Evolutionary conservation across 176 grass and related monocot genomes (phyloP), one percentile per base, ranked within the genome.

Genomic region (Tillandsia fasciculata): DNA sequence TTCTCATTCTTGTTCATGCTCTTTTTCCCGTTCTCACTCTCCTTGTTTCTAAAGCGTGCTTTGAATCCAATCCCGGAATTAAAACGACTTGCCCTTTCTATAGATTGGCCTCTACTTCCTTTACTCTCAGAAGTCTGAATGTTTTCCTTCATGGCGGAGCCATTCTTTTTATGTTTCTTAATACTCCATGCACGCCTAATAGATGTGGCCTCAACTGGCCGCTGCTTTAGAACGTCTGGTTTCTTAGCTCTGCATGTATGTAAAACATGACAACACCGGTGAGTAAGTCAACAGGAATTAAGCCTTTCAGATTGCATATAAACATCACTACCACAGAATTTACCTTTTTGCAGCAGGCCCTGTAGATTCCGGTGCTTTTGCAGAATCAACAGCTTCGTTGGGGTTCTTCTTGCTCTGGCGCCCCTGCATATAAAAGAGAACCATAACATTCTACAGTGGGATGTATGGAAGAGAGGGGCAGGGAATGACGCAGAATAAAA

Each of bases 231-330:
- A 13, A 27, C 63, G 20, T 63, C 57, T 0, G 20, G 13, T 12
- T n/a, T 68, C 77, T 82, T 91, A 70, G 78, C 74, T 72, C 88
- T 91, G 81, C 26, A 73, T 65, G 69, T 12, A 11, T 23, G 57
- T 11, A 6, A 23, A 56, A 50, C 5, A 20, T 57, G 57, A 50
- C n/a, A 17, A 57, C 3, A 15, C 48, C 48, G 13, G 65, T 67
- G 1, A 48, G 15, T 13, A 20, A 26, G 49, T 48, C 64, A 12
- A 29, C 49, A 15, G 9, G 26, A 65, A 63, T 71, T 66, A 29
- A 72, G 17, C 5, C 63, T 53, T 10, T 68, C 18, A 75, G 10
- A 61, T 70, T 70, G 50, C 3, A 50, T 65, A 51, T 48, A 13
- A 47, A 58, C 13, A 14, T 75, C 2, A 18, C 23, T 7, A 63